Percentiles rank a stretch among this genome's conserved stretches.
Conservation (phyloP, 2,329 filamentous ascomycete species). For the Cladorrhinum sp. region DNA sequence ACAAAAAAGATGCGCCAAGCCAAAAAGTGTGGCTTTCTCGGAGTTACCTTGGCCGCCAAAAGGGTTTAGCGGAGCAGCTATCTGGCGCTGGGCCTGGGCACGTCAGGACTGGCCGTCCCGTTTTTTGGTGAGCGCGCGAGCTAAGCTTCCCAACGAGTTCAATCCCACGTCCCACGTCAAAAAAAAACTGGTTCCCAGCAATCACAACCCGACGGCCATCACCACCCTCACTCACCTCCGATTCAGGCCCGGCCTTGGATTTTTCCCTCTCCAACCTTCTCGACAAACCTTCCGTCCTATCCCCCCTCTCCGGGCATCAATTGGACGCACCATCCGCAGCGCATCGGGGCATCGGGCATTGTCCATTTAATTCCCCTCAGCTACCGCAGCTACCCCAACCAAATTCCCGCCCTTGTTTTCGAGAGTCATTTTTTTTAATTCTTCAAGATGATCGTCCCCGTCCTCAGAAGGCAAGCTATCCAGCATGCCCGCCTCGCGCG, state of each 20-base stretch:
- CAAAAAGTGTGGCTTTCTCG: constrained; percentile 5
- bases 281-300: constrained; percentile 2
- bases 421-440: constrained; percentile 27
- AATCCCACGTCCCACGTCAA: constrained; percentile 23
- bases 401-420: constrained; percentile 17
- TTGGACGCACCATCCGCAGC: constrained; percentile 13
- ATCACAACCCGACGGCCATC: constrained; percentile 17
- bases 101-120: constrained; percentile 17
- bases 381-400: constrained; percentile 22
- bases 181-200: constrained; percentile 27
- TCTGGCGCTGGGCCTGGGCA: constrained; percentile 11
- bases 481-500: constrained; percentile 50
- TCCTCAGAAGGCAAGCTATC: constrained; percentile 61
- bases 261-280: constrained; percentile 13
- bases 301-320: constrained; percentile 19
- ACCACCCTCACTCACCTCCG: constrained; percentile 22
- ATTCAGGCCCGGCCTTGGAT: constrained; percentile 21
- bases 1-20: background rate
- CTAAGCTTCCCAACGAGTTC: constrained; percentile 30
- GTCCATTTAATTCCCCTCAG: constrained; percentile 6
- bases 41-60: constrained; percentile 23
- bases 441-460: constrained; percentile 58
- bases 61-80: constrained; percentile 31
- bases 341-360: constrained; percentile 7
- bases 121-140: constrained; percentile 26